phyloP scores from a whole-genome alignment of 2,329 filamentous ascomycete genomes.

The Pseudocercospora musae region DNA sequence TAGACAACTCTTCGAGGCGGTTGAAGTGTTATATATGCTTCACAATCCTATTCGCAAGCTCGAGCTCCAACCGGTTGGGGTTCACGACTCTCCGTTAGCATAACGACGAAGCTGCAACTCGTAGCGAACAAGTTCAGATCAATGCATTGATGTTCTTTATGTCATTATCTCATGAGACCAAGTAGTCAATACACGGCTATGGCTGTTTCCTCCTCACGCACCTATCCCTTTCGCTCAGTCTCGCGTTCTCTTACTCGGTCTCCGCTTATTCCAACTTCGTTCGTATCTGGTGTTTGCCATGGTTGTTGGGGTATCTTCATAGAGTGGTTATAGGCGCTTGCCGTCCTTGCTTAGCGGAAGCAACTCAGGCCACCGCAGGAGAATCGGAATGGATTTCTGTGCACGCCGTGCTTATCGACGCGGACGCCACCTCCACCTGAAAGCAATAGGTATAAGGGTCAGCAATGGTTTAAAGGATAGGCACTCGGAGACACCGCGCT shows the following conservation, averaged over 20 bases:
- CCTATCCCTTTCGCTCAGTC: background rate
- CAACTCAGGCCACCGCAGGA: constrained; percentile 52
- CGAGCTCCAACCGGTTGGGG: background rate
- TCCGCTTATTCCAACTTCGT: background rate
- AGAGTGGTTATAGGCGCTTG: background rate
- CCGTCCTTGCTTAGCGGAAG: constrained; percentile 35
- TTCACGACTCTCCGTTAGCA: background rate
- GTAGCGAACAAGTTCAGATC: background rate
- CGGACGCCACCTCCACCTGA: constrained; percentile 50
- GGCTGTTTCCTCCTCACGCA: background rate
- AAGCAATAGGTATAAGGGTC: no score
- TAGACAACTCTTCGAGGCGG: background rate
- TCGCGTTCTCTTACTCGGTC: background rate
- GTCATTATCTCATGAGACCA: background rate
- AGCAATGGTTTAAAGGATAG: no score
- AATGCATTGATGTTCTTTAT: background rate
- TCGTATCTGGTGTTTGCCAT: background rate
- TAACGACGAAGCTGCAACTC: background rate
- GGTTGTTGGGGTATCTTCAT: background rate
- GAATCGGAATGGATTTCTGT: constrained; percentile 51
- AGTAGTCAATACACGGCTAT: background rate
- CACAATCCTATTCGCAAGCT: background rate
- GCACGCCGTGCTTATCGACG: constrained; percentile 52
- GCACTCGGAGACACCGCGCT: no score
- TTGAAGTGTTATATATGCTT: background rate